phyloP scores from a whole-genome alignment of 164 flowering plant genomes.

The Berberis thunbergii region DNA sequence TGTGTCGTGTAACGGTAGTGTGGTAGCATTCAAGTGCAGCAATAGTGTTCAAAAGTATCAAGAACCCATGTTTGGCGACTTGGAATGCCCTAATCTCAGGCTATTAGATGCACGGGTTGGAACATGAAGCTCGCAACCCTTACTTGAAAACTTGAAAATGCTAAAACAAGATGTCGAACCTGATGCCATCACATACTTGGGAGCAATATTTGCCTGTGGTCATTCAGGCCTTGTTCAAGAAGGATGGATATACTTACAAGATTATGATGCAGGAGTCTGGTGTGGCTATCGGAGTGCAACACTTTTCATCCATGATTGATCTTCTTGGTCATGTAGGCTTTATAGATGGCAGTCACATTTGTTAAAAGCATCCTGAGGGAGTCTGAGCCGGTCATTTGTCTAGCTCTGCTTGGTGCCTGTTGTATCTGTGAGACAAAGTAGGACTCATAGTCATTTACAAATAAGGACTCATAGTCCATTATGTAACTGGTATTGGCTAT shows the following conservation, averaged over 20 bases:
- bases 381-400: conserved; percentile 41
- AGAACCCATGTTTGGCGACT: conserved; percentile 26
- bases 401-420: conserved; percentile 33
- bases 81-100: conserved; percentile 40
- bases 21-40: conserved; percentile 43
- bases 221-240: conserved; percentile 35
- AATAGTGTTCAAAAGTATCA: conserved; percentile 26
- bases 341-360: conserved; percentile 27
- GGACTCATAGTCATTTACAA: no score
- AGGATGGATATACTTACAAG: conserved; percentile 22
- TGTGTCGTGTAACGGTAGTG: conserved; percentile 38
- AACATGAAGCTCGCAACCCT: conserved; percentile 21
- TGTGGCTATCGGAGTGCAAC: conserved; percentile 26
- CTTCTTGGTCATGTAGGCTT: conserved; percentile 36
- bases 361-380: conserved; percentile 20
- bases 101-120: conserved; percentile 27
- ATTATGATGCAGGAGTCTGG: conserved; percentile 32
- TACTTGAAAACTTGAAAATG: conserved; percentile 29
- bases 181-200: conserved; percentile 34
- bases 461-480: no score
- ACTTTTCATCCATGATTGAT: conserved; percentile 31
- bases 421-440: neutral
- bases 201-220: conserved; percentile 36
- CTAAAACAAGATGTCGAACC: conserved; percentile 24
- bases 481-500: no score